Evolutionary conservation across 352 stramenopile species (phyloP), one percentile per base, ranked within the genome.

Genomic region (Pythium rhizo-oryzae): DNA sequence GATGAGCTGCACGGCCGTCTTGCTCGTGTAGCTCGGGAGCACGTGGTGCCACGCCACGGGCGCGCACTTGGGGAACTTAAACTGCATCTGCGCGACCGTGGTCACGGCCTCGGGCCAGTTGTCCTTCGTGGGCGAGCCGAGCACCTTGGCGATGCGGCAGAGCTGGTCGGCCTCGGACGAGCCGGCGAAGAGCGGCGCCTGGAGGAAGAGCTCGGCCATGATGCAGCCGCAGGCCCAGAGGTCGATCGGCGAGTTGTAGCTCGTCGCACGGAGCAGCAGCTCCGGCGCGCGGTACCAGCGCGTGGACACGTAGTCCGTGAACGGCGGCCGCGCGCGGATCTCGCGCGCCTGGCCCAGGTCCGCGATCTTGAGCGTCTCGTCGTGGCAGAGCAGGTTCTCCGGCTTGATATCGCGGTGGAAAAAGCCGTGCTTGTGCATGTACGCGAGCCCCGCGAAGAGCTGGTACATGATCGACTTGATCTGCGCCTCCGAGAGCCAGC

Each of bases 331-430:
- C 15, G 90, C 97, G n/a, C 84, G 79, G 61, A 98, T 98, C 74
- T 98, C 87, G 37, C 97, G 82, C 19, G 97, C 97, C 18, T 99
- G 75, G 0, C 97, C 98, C 88, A 99, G 99, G 75, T 99, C 98
- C 18, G 97, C 98, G 6, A 99, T 83, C 72, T 99, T 99, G 63
- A 98, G 89, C 15, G 79, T 95, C 54, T 98, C 89, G 13, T 96
- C 97, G 65, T 98, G 96, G 28, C 98, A 82, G 30, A 99, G 84
- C 80, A 99, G 97, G 77, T 99, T 99, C 70, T 99, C 96, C 0
- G 97, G 97, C 71, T 99, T 99, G 62, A 99, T 98, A 74, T 99
- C 98, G 51, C 98, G 91, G 77, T 99, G 98, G 70, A 99, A 99
- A 74, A 98, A 99, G 69, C 96, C 98, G 76, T 98, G 88, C 57